Conservation (phyloP, 805 yeast genomes). For the Ogataea philodendri region DNA sequence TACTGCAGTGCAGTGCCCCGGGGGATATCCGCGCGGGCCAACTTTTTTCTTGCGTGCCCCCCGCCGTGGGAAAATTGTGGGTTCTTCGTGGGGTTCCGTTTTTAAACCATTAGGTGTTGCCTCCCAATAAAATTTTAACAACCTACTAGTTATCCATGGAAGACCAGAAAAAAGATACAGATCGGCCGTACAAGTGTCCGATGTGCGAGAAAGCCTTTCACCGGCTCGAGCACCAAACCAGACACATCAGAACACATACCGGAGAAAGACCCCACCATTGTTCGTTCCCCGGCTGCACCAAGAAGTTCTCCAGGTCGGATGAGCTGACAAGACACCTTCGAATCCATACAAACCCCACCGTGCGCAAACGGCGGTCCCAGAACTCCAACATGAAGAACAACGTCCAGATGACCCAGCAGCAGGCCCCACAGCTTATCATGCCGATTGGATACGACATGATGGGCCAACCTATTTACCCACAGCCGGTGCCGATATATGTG, state of each 20-base stretch:
- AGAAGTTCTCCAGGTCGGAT: conserved; percentile 76
- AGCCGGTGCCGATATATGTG: conserved; percentile 32
- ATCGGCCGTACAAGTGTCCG: conserved; percentile 81
- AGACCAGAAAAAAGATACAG: conserved; percentile 11
- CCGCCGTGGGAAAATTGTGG: conserved; percentile 7
- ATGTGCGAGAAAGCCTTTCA: conserved; percentile 84
- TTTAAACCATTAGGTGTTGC: conserved; percentile 1
- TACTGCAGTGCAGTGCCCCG: too few species aligned
- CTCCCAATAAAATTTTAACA: neutral
- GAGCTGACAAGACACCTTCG: conserved; percentile 84
- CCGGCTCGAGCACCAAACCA: conserved; percentile 84
- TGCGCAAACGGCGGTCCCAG: conserved; percentile 47
- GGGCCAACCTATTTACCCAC: conserved; percentile 33
- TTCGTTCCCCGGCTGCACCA: conserved; percentile 75
- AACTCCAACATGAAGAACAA: conserved; percentile 10
- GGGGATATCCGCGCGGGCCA: too few species aligned
- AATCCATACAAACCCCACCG: conserved; percentile 65
- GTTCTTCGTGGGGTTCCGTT: conserved; percentile 8
- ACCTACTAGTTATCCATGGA: conserved; percentile 9
- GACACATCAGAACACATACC: conserved; percentile 90
- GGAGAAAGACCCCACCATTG: conserved; percentile 92
- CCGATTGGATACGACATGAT: conserved; percentile 33
- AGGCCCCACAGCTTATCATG: conserved; percentile 23
- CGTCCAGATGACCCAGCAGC: conserved; percentile 8
- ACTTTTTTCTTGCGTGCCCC: too few species aligned